A percentile compares a stretch with the other conserved stretches of the same genome.
These are phyloP conservation scores for Globisporangium lucens DNA, from an alignment of 352 stramenopile genomes.

Conservation along the genomic window DNA sequence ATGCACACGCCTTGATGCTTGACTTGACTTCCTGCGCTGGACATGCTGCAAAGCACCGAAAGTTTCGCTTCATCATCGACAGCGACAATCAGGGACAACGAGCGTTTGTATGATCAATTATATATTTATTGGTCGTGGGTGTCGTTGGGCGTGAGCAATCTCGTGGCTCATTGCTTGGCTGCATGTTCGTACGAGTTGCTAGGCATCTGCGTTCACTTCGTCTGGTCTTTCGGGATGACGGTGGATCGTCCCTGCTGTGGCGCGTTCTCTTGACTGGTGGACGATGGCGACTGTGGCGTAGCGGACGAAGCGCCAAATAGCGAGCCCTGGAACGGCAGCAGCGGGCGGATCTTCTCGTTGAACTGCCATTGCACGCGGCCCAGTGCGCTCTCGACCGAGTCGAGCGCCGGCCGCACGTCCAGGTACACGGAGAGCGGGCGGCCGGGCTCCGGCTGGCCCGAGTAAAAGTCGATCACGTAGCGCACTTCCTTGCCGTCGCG, in stretches of 20 bases:
- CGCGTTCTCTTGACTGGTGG: not conserved
- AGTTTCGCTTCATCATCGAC: not conserved
- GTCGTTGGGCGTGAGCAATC: not conserved
- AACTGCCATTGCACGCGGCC: conserved; percentile 82
- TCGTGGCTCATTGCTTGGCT: not conserved
- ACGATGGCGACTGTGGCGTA: not conserved
- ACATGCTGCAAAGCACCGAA: not conserved
- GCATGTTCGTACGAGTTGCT: not conserved
- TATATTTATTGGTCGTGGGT: conserved; percentile 5
- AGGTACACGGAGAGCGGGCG: conserved; percentile 92
- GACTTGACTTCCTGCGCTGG: no score
- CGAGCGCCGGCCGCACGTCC: conserved; percentile 95
- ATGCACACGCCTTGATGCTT: no score
- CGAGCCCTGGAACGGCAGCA: conserved; percentile 67
- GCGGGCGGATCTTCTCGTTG: conserved; percentile 62
- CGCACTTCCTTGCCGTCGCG: conserved; percentile 89
- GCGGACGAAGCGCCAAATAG: conserved; percentile 31
- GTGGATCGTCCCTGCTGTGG: conserved; percentile 24
- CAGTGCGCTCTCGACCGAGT: conserved; percentile 81
- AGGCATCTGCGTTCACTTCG: not conserved
- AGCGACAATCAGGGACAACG: not conserved
- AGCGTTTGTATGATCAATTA: conserved; percentile 1
- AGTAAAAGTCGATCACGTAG: conserved; percentile 99
- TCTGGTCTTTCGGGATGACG: conserved; percentile 24
- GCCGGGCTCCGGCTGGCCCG: conserved; percentile 83